Percentiles rank a stretch among this genome's conserved stretches.
Conservation (phyloP, 2,329 filamentous ascomycete genomes). For the Apiospora pterosperma region DNA sequence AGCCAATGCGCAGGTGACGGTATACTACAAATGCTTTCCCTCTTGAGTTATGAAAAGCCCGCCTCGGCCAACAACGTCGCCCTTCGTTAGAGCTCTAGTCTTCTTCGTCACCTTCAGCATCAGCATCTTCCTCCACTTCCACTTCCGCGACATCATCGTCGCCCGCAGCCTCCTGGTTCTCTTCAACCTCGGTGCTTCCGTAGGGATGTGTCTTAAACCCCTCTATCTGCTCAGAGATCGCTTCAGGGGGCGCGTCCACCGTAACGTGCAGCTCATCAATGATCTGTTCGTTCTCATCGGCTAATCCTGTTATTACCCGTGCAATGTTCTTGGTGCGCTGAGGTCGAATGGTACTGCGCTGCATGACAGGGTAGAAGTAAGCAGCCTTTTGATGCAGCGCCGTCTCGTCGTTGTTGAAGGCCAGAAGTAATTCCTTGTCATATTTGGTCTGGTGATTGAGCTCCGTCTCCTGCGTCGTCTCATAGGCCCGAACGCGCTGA, state of each 20-base stretch:
- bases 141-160: neutral
- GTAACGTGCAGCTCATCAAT: slow-evolving; percentile 55
- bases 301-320: slow-evolving; percentile 43
- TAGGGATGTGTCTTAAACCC: slow-evolving; percentile 51
- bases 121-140: slow-evolving; percentile 21
- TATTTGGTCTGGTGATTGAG: slow-evolving; percentile 58
- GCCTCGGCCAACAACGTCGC: no score
- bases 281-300: slow-evolving; percentile 46
- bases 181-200: slow-evolving; percentile 27
- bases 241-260: slow-evolving; percentile 53
- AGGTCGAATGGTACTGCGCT: slow-evolving; percentile 58
- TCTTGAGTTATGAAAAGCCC: no score
- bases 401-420: slow-evolving; percentile 50
- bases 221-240: slow-evolving; percentile 48
- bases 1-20: no score
- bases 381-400: slow-evolving; percentile 49
- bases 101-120: slow-evolving; percentile 47
- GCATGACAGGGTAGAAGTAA: slow-evolving; percentile 68
- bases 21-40: no score
- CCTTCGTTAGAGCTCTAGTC: slow-evolving; percentile 19
- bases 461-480: slow-evolving; percentile 57
- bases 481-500: slow-evolving; percentile 60
- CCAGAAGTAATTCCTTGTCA: slow-evolving; percentile 59
- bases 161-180: neutral
- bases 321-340: slow-evolving; percentile 63